Percentiles rank a stretch among this genome's conserved stretches.
These are phyloP conservation scores for Solanum ossicruentum DNA, from an alignment of 257 asterid species.

Conservation along the genomic window DNA sequence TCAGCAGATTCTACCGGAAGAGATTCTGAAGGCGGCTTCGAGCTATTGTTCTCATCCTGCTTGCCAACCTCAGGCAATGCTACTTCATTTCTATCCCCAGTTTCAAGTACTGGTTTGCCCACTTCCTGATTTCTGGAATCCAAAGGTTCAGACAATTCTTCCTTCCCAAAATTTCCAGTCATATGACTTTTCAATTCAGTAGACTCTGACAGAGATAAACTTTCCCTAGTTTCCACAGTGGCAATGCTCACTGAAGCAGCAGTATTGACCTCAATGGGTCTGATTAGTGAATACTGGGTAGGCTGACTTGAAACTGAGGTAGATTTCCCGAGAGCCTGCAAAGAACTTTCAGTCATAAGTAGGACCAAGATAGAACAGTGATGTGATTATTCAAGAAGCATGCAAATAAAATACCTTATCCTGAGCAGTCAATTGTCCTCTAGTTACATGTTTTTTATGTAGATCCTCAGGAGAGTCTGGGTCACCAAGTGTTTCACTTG, in stretches of 20 bases:
- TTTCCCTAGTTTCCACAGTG: constrained; percentile 13
- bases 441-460: constrained; percentile 13
- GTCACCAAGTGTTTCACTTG: constrained; percentile 6
- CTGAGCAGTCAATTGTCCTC: constrained; percentile 1
- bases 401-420: constrained; percentile 36
- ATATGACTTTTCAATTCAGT: neutral
- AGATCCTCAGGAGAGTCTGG: constrained; percentile 21
- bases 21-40: constrained; percentile 16
- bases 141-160: constrained; percentile 8
- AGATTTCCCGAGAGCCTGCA: constrained; percentile 35
- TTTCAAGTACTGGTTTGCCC: constrained; percentile 15
- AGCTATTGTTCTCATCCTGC: neutral
- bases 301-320: constrained; percentile 21
- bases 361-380: neutral
- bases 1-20: constrained; percentile 25
- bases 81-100: constrained; percentile 8
- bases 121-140: constrained; percentile 10
- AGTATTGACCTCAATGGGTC: constrained; percentile 6
- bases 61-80: constrained; percentile 8
- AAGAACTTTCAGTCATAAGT: neutral
- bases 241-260: constrained; percentile 5
- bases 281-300: constrained; percentile 23
- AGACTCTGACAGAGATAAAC: constrained; percentile 10
- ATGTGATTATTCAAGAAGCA: constrained; percentile 4
- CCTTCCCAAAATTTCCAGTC: neutral